Evolutionary conservation across 129 eudicot species (phyloP).

Genomic region (Flaveria sonorensis): DNA sequence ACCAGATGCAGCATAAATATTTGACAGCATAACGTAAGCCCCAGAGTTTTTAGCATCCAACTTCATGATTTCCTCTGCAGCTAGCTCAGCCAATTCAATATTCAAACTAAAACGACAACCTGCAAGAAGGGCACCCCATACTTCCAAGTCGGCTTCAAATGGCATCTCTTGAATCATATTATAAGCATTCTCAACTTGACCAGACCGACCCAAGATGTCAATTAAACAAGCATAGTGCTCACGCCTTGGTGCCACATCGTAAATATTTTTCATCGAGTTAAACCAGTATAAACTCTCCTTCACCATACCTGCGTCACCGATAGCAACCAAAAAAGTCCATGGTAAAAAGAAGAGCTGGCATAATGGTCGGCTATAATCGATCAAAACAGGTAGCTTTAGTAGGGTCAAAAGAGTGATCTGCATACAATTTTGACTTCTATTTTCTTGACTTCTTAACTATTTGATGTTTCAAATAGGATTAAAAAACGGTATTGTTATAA

Average conservation of each 20-base stretch:
- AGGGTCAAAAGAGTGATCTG: neutral
- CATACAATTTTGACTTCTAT: neutral
- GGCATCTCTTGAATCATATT: slow-evolving; percentile 51
- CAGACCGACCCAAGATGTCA: slow-evolving; percentile 50
- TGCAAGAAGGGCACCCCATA: slow-evolving; percentile 63
- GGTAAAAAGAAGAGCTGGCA: neutral
- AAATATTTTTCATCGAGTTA: slow-evolving; percentile 32
- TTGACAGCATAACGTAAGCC: slow-evolving; percentile 52
- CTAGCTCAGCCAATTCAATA: slow-evolving; percentile 48
- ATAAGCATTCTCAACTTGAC: slow-evolving; percentile 51
- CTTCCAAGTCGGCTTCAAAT: slow-evolving; percentile 47
- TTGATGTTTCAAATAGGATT: neutral
- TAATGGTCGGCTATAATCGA: neutral
- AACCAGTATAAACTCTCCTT: slow-evolving; percentile 55
- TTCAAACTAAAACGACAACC: slow-evolving; percentile 45
- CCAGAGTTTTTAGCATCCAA: slow-evolving; percentile 50
- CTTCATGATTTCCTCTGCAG: slow-evolving; percentile 42
- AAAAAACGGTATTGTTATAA: neutral
- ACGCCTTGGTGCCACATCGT: slow-evolving; percentile 33
- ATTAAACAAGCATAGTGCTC: slow-evolving; percentile 66
- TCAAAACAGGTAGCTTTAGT: neutral
- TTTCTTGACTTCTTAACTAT: neutral
- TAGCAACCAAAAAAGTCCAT: slow-evolving; percentile 8
- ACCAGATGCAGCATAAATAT: slow-evolving; percentile 51
- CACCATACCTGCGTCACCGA: slow-evolving; percentile 47